Evolutionary conservation across 331 rosid genomes (phyloP).

Genomic region (Phaseolus coccineus): DNA sequence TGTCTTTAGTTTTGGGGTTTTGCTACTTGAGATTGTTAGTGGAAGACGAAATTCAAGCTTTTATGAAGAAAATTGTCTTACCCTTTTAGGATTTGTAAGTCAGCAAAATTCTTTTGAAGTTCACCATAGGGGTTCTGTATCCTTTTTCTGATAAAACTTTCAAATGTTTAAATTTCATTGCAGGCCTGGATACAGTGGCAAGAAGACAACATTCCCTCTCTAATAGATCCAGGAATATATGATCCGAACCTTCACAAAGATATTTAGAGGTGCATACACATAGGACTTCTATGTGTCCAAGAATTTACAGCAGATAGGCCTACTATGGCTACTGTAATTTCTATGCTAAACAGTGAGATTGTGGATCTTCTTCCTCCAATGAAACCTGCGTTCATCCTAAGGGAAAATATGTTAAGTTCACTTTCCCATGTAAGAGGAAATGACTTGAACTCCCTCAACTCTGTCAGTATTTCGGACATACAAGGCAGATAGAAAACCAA

Average conservation of each 20-base stretch:
- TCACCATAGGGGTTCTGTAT: too few species aligned
- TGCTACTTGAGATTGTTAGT: conserved; percentile 52
- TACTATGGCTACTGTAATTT: not conserved
- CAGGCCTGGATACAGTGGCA: not conserved
- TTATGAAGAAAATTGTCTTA: conserved; percentile 39
- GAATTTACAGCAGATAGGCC: not conserved
- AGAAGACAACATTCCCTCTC: not conserved
- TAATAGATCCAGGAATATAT: not conserved
- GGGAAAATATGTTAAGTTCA: not conserved
- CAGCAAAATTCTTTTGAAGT: not conserved
- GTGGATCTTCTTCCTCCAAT: not conserved
- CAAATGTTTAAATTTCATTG: not conserved
- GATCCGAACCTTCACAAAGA: not conserved
- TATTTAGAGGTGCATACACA: not conserved
- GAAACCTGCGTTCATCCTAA: not conserved
- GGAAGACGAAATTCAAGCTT: conserved; percentile 54
- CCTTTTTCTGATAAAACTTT: not conserved
- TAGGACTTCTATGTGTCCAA: conserved; percentile 10
- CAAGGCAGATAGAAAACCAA: conserved; percentile 39
- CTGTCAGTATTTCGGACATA: conserved; percentile 17
- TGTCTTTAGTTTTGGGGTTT: conserved; percentile 70
- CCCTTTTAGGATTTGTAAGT: conserved; percentile 52
- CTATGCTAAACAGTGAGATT: not conserved
- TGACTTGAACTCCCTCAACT: conserved; percentile 7
- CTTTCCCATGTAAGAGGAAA: not conserved